These are phyloP conservation scores for Cyclocybe aegerita DNA, from an alignment of 768 basidiomycete species.

Conservation along the genomic window DNA sequence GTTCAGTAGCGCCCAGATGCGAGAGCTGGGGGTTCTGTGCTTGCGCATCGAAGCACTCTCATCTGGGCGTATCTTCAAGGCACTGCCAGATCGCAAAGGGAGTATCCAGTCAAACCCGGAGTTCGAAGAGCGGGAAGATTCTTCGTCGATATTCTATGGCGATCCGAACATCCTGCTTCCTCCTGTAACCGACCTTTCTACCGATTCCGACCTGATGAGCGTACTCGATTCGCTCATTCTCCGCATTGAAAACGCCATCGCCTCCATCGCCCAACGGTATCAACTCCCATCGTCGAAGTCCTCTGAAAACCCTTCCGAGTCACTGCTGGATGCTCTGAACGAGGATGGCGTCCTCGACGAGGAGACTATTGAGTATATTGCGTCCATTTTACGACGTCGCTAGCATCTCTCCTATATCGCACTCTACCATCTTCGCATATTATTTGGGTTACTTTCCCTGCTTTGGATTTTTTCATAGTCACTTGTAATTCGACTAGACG, in stretches of 20 bases:
- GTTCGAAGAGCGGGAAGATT: conserved; percentile 24
- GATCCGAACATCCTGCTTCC: conserved; percentile 70
- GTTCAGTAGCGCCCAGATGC: conserved; percentile 73
- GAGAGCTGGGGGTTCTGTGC: conserved; percentile 69
- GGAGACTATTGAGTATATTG: conserved; percentile 43
- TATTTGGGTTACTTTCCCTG: neutral
- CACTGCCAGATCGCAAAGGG: conserved; percentile 42
- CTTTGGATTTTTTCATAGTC: too few species aligned
- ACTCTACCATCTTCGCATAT: neutral
- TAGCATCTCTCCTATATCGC: neutral
- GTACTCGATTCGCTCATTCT: conserved; percentile 76
- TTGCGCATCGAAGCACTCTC: conserved; percentile 80
- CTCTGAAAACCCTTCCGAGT: conserved; percentile 21
- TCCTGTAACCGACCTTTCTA: conserved; percentile 62
- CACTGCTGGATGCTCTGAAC: conserved; percentile 35
- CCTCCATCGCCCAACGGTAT: conserved; percentile 30
- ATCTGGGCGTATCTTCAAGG: conserved; percentile 57
- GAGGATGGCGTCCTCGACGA: conserved; percentile 41
- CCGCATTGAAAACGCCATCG: conserved; percentile 74
- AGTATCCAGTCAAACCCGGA: conserved; percentile 39
- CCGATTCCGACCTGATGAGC: conserved; percentile 69
- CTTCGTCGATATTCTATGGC: conserved; percentile 45
- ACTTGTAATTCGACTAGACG: too few species aligned
- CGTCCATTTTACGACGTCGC: conserved; percentile 21
- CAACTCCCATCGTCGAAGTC: conserved; percentile 8